Conservation (phyloP, 2,329 filamentous ascomycete genomes). For the Penicillium sp. region DNA sequence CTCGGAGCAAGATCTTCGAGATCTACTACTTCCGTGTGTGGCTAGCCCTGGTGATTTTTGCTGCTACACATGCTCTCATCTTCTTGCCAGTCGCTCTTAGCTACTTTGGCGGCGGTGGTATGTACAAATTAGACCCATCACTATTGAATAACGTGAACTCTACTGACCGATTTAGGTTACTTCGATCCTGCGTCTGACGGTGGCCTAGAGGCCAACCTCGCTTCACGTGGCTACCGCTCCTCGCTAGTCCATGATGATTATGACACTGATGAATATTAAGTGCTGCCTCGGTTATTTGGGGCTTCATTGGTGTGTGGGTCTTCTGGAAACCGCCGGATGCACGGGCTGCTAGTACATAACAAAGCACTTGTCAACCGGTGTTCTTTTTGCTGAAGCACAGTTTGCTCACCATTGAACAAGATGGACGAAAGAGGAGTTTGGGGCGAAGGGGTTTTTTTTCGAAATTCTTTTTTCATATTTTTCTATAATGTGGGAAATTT, state of each 20-base stretch:
- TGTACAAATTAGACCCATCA: conserved; percentile 23
- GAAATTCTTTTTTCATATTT: background rate
- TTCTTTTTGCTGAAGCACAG: background rate
- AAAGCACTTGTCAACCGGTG: background rate
- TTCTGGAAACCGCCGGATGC: background rate
- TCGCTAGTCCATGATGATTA: conserved; percentile 72
- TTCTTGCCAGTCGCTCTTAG: conserved; percentile 89
- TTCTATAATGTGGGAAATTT: background rate
- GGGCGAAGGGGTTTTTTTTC: background rate
- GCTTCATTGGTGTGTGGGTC: conserved; percentile 5
- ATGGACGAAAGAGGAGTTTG: background rate
- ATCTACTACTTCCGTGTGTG: conserved; percentile 99
- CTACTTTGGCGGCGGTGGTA: conserved; percentile 75
- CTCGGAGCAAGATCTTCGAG: conserved; percentile 96
- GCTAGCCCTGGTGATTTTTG: conserved; percentile 86
- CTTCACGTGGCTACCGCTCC: conserved; percentile 72
- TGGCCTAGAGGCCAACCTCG: conserved; percentile 84
- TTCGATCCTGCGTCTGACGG: conserved; percentile 83
- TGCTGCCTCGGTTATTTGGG: conserved; percentile 8
- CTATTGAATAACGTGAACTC: background rate
- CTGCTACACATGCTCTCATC: conserved; percentile 81
- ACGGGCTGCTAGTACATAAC: background rate
- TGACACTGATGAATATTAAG: conserved; percentile 65
- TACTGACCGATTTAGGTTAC: conserved; percentile 58
- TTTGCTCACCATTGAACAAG: background rate